Percentiles rank a stretch among this genome's conserved stretches.
Conservation (phyloP, 768 basidiomycete genomes). For the Suillus weaverae region DNA sequence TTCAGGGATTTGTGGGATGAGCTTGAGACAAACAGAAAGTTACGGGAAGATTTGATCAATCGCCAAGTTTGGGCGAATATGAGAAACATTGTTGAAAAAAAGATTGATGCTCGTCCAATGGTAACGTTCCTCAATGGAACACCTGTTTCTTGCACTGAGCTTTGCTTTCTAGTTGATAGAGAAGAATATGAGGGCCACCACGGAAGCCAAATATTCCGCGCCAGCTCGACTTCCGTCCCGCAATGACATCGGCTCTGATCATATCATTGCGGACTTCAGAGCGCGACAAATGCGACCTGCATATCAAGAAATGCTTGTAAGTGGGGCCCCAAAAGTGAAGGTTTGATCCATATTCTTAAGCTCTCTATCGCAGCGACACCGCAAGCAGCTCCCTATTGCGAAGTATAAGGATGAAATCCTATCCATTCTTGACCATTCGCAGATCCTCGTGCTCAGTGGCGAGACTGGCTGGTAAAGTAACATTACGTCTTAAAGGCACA, state of each 20-base stretch:
- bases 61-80: constrained; percentile 71
- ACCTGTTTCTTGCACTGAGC: neutral
- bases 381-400: constrained; percentile 84
- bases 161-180: constrained; percentile 18
- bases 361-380: constrained; percentile 51
- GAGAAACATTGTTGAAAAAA: constrained; percentile 61
- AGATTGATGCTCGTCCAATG: constrained; percentile 45
- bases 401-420: constrained; percentile 74
- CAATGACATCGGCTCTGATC: constrained; percentile 38
- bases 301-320: constrained; percentile 89
- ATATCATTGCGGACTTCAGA: constrained; percentile 57
- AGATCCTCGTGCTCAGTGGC: constrained; percentile 85
- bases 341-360: neutral
- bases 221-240: constrained; percentile 9
- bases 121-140: constrained; percentile 28
- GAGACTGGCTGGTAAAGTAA: constrained; percentile 68
- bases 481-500: constrained; percentile 38
- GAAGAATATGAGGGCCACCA: constrained; percentile 18
- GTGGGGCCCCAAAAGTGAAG: constrained; percentile 26
- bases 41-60: constrained; percentile 62
- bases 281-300: constrained; percentile 58
- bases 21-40: constrained; percentile 65
- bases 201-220: constrained; percentile 17
- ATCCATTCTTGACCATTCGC: constrained; percentile 64
- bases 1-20: constrained; percentile 94